phyloP scores from a whole-genome alignment of 768 basidiomycete species.

The Suillus lakei region DNA sequence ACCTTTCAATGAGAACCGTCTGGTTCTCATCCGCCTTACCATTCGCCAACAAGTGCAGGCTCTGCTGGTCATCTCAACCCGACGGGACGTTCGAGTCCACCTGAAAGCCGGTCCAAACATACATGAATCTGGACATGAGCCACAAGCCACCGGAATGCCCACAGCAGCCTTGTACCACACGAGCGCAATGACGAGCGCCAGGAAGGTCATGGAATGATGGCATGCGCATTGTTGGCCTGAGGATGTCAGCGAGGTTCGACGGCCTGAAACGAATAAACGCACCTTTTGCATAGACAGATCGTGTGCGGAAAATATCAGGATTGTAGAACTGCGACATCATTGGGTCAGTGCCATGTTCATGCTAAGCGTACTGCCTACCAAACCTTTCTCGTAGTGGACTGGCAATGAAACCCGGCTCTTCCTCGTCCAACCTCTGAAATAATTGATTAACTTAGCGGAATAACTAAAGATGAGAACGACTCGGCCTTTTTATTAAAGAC shows the following conservation, averaged over 20 bases:
- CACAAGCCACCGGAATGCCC: slow-evolving; percentile 25
- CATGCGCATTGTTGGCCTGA: slow-evolving; percentile 22
- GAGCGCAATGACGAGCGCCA: slow-evolving; percentile 23
- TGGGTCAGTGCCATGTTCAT: neutral
- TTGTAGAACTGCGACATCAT: slow-evolving; percentile 29
- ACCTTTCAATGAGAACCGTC: slow-evolving; percentile 4
- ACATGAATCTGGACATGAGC: slow-evolving; percentile 25
- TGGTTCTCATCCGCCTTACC: slow-evolving; percentile 18
- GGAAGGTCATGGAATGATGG: slow-evolving; percentile 40
- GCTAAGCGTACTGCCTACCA: slow-evolving; percentile 18
- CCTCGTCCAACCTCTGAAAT: slow-evolving; percentile 27
- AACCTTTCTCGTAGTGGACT: slow-evolving; percentile 35
- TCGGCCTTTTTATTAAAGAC: slow-evolving; percentile 32
- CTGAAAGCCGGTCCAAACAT: slow-evolving; percentile 33
- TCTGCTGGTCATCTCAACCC: slow-evolving; percentile 40
- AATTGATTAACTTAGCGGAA: neutral
- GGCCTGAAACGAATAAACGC: slow-evolving; percentile 2
- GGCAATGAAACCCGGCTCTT: slow-evolving; percentile 24
- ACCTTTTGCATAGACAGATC: slow-evolving; percentile 23
- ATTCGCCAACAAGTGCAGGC: slow-evolving; percentile 35
- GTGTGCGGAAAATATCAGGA: slow-evolving; percentile 31
- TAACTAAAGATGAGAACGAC: neutral
- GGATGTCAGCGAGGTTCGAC: neutral
- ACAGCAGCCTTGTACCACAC: slow-evolving; percentile 24
- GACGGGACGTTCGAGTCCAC: slow-evolving; percentile 30